These are phyloP conservation scores for Petunia axillaris DNA, from an alignment of 257 asterid species.

Conservation along the genomic window DNA sequence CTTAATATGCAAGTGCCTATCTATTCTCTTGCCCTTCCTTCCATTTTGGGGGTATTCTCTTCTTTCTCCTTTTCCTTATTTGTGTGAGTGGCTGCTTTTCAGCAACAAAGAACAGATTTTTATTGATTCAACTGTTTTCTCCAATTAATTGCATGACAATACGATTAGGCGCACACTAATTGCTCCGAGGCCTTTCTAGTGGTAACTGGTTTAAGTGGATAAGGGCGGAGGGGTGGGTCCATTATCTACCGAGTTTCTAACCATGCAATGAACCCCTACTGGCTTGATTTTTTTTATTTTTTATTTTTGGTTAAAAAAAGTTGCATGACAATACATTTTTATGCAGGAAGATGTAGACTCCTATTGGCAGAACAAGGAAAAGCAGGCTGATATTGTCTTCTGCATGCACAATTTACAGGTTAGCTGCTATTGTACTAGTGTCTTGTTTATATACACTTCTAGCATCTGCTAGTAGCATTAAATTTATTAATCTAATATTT, in stretches of 20 bases:
- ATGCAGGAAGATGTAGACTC: constrained; percentile 74
- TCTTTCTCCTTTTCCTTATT: neutral
- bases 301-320: no score
- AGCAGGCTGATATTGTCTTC: constrained; percentile 77
- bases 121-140: constrained; percentile 2
- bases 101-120: neutral
- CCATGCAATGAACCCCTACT: no score
- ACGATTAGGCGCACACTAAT: neutral
- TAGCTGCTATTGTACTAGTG: constrained; percentile 31
- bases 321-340: constrained; percentile 26
- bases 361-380: constrained; percentile 72
- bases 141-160: constrained; percentile 5
- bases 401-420: constrained; percentile 98
- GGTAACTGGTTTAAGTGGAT: no score
- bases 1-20: neutral
- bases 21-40: neutral
- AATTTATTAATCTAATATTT: neutral
- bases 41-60: neutral
- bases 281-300: no score
- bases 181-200: no score
- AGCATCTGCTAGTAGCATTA: neutral
- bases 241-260: no score
- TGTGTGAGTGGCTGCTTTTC: constrained; percentile 8
- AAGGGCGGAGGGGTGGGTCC: no score
- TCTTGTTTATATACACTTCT: constrained; percentile 20